Evolutionary conservation across 441 rosid genomes (phyloP).

Genomic region (Adansonia rubrostipa): DNA sequence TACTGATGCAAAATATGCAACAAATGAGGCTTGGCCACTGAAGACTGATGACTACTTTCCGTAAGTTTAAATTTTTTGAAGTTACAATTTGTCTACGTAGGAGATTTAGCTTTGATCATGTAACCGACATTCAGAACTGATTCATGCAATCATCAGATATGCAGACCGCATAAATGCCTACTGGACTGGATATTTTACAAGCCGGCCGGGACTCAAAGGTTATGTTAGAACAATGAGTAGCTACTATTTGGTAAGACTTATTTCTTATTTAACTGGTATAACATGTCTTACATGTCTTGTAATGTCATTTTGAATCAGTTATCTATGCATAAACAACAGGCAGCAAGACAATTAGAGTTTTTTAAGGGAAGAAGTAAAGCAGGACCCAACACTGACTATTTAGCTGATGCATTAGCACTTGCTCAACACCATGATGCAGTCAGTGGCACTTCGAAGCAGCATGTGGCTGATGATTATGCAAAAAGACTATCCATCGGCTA

Average conservation of each 20-base stretch:
- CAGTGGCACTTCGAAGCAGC: conserved; percentile 54
- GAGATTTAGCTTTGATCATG: conserved; percentile 17
- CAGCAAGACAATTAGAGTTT: conserved; percentile 57
- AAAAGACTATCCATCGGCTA: conserved; percentile 58
- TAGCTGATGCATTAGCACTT: conserved; percentile 59
- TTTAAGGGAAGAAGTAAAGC: conserved; percentile 43
- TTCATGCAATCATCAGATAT: conserved; percentile 42
- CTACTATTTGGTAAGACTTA: conserved; percentile 49
- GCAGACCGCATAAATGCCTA: conserved; percentile 56
- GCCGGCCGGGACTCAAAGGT: conserved; percentile 53
- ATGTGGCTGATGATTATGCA: conserved; percentile 57
- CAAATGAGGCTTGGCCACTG: conserved; percentile 54
- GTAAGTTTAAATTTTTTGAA: conserved; percentile 38
- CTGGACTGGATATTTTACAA: conserved; percentile 66
- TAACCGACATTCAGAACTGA: conserved; percentile 13
- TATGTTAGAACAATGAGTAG: conserved; percentile 57
- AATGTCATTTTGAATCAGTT: conserved; percentile 16
- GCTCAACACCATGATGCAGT: conserved; percentile 61
- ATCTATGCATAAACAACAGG: conserved; percentile 37
- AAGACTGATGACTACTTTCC: conserved; percentile 60
- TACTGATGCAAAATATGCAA: conserved; percentile 57
- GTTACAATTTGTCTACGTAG: not conserved
- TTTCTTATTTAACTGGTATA: conserved; percentile 6
- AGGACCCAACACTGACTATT: conserved; percentile 43
- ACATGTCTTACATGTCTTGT: conserved; percentile 3